Evolutionary conservation across 1,139 yeast species (phyloP), one percentile per base, ranked within the genome.

Genomic region (Pichia sp.): DNA sequence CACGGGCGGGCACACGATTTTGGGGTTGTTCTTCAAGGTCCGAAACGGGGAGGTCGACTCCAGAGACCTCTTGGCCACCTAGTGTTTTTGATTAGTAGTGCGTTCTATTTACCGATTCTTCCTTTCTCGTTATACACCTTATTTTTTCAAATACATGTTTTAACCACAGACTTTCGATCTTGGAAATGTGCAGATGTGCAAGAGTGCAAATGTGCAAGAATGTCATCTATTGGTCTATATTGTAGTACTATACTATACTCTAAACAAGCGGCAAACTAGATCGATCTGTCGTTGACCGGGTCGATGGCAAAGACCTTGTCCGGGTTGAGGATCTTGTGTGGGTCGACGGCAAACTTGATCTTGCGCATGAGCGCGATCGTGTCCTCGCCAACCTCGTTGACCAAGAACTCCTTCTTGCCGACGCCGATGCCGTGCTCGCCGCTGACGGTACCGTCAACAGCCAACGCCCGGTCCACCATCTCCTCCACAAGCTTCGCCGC

Each of bases 341-440:
- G 96, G 64, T 88, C 96, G 54, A 87, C 67, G 0, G 90, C 80
- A 55, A 84, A 62, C 66, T 88, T 89, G 56, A 89, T 72, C 59
- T 81, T 81, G 64, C 96, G 78, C 96, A 89, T 89, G 57, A 86
- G 65, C 59, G 80, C 81, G 11, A 89, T 76, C 0, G 93, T 78
- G 32, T 78, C 82, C 23, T 75, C 75, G 1, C 95, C 95, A 36
- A 86, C 71, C 67, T 89, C 96, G 57, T 79, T 80, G 11, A 76
- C 67, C 52, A 89, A 72, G 61, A 76, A 86, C 47, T 78, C 79
- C 61, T 92, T 76, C 69, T 89, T 89, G 52, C 95, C 96, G 55
- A 84, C 78, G 0, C 96, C 96, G 43, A 89, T 82, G 41, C 96
- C 96, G 68, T 89, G 96, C 65, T 89, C 96, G 49, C 96, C 96